Percentiles rank a stretch among this genome's conserved stretches.
phyloP scores from a whole-genome alignment of 2,329 filamentous ascomycete genomes.

The Epicoccum nigrum region DNA sequence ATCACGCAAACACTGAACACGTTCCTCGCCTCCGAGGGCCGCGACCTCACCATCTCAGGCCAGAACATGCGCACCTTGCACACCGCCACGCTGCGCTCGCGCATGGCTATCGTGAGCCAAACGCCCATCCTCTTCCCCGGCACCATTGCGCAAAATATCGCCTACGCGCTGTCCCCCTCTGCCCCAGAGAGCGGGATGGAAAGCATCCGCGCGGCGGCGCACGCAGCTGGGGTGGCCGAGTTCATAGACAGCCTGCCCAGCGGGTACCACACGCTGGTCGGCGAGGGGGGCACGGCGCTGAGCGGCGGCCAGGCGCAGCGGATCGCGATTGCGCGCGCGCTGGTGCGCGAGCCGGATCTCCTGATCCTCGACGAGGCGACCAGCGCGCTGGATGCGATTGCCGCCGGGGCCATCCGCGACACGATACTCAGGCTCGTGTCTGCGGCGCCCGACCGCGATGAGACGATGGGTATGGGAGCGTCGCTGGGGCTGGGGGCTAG shows the following conservation, averaged over 20 bases:
- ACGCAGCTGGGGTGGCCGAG: constrained; percentile 71
- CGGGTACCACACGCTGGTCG: constrained; percentile 75
- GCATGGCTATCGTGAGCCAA: constrained; percentile 73
- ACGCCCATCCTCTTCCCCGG: constrained; percentile 77
- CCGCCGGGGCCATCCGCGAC: constrained; percentile 66
- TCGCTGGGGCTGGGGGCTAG: background rate
- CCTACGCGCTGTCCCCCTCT: constrained; percentile 70
- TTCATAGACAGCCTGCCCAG: constrained; percentile 75
- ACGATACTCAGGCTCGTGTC: constrained; percentile 64
- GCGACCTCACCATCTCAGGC: constrained; percentile 63
- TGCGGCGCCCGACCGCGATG: background rate
- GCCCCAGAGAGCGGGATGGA: constrained; percentile 57
- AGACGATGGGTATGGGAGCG: background rate
- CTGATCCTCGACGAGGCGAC: constrained; percentile 89
- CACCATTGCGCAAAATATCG: constrained; percentile 79
- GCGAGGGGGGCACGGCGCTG: constrained; percentile 74
- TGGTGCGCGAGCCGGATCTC: constrained; percentile 72
- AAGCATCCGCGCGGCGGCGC: constrained; percentile 57
- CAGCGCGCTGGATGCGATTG: constrained; percentile 74
- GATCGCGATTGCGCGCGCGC: constrained; percentile 78
- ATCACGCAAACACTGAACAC: constrained; percentile 14
- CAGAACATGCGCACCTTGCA: constrained; percentile 65
- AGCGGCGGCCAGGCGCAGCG: constrained; percentile 86
- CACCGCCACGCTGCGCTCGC: constrained; percentile 63
- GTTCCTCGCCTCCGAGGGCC: background rate